Base-by-base conservation (phyloP, 768 basidiomycete species). In the Daedaleopsis nitida region DNA sequence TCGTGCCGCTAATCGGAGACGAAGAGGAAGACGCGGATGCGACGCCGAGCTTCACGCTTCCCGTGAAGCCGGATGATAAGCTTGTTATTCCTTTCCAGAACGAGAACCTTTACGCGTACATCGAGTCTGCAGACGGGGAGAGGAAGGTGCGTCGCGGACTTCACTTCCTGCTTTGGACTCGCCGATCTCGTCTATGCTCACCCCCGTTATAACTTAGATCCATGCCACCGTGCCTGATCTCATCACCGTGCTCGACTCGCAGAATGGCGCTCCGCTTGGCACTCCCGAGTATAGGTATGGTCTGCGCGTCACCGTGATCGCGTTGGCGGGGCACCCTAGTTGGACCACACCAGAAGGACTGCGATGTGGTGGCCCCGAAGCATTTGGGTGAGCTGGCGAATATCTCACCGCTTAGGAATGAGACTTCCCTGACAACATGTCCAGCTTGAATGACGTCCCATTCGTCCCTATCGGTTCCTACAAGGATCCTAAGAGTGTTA, bases 201-300 rank as follows among this genome's bases (percentile, higher is more conserved):
- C 57, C 53, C 14, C 47, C 32, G 17, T 17, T n/a, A 42, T n/a
- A 38, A 27, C 65, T 55, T 42, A 83, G 79, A 74, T 85, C 43
- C 72, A 83, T 1, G 83, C 80, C 35, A 78, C 80, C 35, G 87
- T 89, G 11, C 88, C 87, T 4, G 87, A 89, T 69, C 76, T 89
- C 24, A 86, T 89, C 56, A 76, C 82, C 0, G 82, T 88, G 14
- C 72, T 88, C 11, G 87, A 89, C 64, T 81, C 84, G 21, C 85
- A 86, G 63, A 84, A 75, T 58, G 87, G 87, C 0, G 75, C 79
- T 3, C 81, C 85, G 34, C 74, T 89, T 8, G 87, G 88, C 14
- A 86, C 86, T 1, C 87, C 80, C 23, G 81, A 88, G 51, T 86
- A 86, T 68, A 48, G 70, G 53, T 87, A 87, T 57, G 86, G 86